These are phyloP conservation scores for Trypethelium eluteriae DNA, from an alignment of 495 filamentous ascomycete genomes.

Conservation along the genomic window DNA sequence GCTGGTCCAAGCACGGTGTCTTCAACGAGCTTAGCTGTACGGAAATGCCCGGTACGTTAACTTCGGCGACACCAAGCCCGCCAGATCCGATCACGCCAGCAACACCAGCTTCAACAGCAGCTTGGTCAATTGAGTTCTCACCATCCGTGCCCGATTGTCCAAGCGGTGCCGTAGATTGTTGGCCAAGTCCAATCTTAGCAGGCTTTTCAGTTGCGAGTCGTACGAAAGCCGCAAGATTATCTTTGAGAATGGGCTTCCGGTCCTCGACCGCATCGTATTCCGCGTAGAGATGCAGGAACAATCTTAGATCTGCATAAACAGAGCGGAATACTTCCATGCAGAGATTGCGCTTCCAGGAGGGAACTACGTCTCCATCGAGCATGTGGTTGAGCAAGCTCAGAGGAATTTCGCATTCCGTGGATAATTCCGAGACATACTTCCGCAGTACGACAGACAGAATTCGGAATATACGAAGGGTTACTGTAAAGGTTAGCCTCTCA, in stretches of 20 bases:
- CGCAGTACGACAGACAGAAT: conserved; percentile 73
- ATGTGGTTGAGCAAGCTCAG: conserved; percentile 78
- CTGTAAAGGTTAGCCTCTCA: conserved; percentile 70
- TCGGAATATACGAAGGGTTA: conserved; percentile 71
- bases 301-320: conserved; percentile 68
- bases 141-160: conserved; percentile 37
- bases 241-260: conserved; percentile 67
- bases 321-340: conserved; percentile 87
- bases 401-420: conserved; percentile 75
- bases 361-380: conserved; percentile 71
- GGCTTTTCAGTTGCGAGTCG: conserved; percentile 87
- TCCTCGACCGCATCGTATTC: conserved; percentile 67
- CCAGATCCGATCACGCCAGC: conserved; percentile 84
- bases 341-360: conserved; percentile 74
- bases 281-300: conserved; percentile 72
- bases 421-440: conserved; percentile 64
- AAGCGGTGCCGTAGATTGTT: conserved; percentile 71
- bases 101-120: conserved; percentile 77
- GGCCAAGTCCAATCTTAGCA: conserved; percentile 72
- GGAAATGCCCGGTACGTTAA: conserved; percentile 67
- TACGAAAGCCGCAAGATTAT: conserved; percentile 76
- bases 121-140: conserved; percentile 58
- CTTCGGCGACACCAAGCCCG: conserved; percentile 71
- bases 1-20: conserved; percentile 83
- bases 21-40: conserved; percentile 81